Conservation (phyloP, 2,329 filamentous ascomycete species). For the Ceratocystis huliohia region DNA sequence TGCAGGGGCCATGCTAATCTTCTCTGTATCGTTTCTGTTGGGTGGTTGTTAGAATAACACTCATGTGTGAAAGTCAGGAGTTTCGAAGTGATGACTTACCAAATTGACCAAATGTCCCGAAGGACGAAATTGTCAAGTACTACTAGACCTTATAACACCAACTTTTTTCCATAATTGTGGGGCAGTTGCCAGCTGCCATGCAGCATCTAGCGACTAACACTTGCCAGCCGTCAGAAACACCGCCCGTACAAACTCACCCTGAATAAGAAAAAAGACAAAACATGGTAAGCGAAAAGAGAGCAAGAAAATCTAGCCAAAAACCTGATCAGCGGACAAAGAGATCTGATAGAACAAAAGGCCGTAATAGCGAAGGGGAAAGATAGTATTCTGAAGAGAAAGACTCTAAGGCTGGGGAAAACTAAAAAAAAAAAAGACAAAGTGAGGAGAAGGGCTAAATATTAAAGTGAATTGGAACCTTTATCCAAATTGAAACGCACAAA, state of each 20-base stretch:
- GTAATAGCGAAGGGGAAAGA: neutral
- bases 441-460: neutral
- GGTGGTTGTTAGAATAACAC: neutral
- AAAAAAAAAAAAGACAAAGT: neutral
- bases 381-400: neutral
- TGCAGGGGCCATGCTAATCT: slow-evolving; percentile 74
- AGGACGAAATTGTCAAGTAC: slow-evolving; percentile 7
- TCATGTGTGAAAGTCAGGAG: too few species aligned
- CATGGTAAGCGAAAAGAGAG: neutral
- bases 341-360: neutral
- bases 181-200: neutral
- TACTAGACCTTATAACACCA: slow-evolving; percentile 15
- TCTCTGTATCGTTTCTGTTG: slow-evolving; percentile 41
- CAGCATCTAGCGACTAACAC: neutral
- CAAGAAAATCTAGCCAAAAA: neutral
- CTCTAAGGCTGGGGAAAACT: neutral
- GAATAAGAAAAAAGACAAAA: neutral
- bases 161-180: neutral
- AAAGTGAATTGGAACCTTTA: neutral
- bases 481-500: neutral
- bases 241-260: neutral
- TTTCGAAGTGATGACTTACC: slow-evolving; percentile 15
- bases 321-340: neutral
- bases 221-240: neutral
- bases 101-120: slow-evolving; percentile 23